Conservation (phyloP, 108 stramenopile species). For the Pinguiococcus pyrenoidosus region DNA sequence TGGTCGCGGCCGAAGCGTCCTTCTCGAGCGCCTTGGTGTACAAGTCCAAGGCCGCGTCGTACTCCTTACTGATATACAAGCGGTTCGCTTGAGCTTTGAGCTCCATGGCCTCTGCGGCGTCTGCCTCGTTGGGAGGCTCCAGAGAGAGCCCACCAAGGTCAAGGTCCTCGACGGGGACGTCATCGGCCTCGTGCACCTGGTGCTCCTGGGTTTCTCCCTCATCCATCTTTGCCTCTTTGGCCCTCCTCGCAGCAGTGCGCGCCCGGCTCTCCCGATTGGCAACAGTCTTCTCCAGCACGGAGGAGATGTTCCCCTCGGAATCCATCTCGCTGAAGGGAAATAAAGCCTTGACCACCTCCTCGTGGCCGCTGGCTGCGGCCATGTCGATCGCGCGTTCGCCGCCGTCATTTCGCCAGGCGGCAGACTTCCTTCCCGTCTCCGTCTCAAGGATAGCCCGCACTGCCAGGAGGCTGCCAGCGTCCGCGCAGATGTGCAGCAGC, state of each 20-base stretch:
- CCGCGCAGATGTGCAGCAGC: conserved; percentile 34
- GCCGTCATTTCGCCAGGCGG: conserved; percentile 9
- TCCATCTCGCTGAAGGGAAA: conserved; percentile 12
- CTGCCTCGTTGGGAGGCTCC: conserved; percentile 1
- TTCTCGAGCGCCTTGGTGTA: conserved; percentile 24
- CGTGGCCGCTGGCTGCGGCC: conserved; percentile 29
- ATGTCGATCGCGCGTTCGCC: conserved; percentile 25
- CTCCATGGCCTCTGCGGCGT: neutral
- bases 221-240: conserved; percentile 5
- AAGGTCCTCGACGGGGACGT: neutral
- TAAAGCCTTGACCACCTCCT: conserved; percentile 18
- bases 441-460: conserved; percentile 21
- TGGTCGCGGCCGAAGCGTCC: conserved; percentile 16
- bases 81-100: conserved; percentile 10
- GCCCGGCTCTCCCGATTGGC: neutral
- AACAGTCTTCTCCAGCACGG: conserved; percentile 6
- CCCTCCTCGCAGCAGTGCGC: neutral
- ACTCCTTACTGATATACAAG: conserved; percentile 7
- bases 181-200: conserved; percentile 2
- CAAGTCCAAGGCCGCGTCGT: conserved; percentile 6
- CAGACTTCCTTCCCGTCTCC: conserved; percentile 21
- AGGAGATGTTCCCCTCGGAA: conserved; percentile 4
- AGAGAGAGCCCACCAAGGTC: neutral
- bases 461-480: conserved; percentile 3
- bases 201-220: conserved; percentile 11